Conservation (phyloP, 108 stramenopile genomes). For the Seminavis robusta region DNA sequence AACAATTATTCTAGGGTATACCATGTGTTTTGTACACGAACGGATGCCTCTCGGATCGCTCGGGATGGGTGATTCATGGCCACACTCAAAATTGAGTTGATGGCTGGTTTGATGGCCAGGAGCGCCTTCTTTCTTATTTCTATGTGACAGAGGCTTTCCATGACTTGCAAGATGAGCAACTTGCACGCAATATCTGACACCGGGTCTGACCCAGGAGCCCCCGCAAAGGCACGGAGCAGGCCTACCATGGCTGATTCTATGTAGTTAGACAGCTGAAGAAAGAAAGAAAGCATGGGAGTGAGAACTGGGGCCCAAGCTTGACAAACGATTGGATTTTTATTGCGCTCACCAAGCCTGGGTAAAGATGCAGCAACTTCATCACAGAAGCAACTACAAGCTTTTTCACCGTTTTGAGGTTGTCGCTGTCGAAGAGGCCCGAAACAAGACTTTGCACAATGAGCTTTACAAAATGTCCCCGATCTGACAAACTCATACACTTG, state of each 20-base stretch:
- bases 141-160: constrained; percentile 22
- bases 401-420: constrained; percentile 9
- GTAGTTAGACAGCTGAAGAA: background rate
- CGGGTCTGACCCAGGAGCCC: constrained; percentile 4
- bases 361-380: constrained; percentile 22
- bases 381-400: constrained; percentile 30
- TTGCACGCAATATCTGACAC: constrained; percentile 25
- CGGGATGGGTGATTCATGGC: constrained; percentile 42
- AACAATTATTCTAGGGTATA: background rate
- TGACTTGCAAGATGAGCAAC: constrained; percentile 33
- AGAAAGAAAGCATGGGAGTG: too few relatives aligned
- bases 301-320: too few relatives aligned
- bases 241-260: constrained; percentile 28
- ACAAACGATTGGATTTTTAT: too few relatives aligned
- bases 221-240: constrained; percentile 17
- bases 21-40: constrained; percentile 49
- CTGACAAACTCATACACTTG: background rate
- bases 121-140: constrained; percentile 8
- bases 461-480: background rate
- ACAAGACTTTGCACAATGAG: constrained; percentile 16
- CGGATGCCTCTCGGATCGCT: constrained; percentile 34
- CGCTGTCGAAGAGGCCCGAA: constrained; percentile 11
- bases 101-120: constrained; percentile 23
- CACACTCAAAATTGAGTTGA: constrained; percentile 30
- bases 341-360: too few relatives aligned